These are phyloP conservation scores for Termitomyces sp. DNA, from an alignment of 768 basidiomycete species.

Conservation along the genomic window DNA sequence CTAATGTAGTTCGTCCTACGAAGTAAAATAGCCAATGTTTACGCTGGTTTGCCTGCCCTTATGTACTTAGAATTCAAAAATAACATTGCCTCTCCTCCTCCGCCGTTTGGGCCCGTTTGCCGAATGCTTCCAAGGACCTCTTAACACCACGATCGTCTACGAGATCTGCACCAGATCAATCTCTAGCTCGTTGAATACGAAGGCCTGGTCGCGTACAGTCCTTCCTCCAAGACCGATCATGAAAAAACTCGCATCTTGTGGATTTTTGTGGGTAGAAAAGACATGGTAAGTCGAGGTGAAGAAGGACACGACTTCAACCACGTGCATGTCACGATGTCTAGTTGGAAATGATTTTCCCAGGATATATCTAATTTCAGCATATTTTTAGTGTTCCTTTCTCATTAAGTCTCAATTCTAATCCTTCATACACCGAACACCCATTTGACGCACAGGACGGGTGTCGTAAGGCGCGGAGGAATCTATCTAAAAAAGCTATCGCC, in stretches of 20 bases:
- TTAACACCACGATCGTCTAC: background rate
- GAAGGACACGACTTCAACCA: background rate
- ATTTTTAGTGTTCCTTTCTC: background rate
- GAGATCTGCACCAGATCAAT: background rate
- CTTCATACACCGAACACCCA: background rate
- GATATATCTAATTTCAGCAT: too few species aligned
- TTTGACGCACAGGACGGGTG: too few species aligned
- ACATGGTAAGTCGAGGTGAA: background rate
- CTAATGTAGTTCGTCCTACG: background rate
- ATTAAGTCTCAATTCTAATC: too few species aligned
- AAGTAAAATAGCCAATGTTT: background rate
- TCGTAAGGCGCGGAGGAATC: background rate
- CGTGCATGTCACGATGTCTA: background rate
- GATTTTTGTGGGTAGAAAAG: background rate
- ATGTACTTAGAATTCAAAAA: background rate
- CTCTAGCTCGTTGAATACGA: background rate
- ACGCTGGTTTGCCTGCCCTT: background rate
- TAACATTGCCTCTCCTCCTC: background rate
- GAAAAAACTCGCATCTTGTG: background rate
- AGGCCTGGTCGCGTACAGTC: background rate
- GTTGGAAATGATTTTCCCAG: background rate
- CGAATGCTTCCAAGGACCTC: conserved; percentile 1
- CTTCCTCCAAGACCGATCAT: background rate
- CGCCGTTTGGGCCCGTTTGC: background rate
- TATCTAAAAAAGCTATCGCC: background rate